These are phyloP conservation scores for Hexamita inflata DNA, from an alignment of 208 protist species.

Conservation along the genomic window DNA sequence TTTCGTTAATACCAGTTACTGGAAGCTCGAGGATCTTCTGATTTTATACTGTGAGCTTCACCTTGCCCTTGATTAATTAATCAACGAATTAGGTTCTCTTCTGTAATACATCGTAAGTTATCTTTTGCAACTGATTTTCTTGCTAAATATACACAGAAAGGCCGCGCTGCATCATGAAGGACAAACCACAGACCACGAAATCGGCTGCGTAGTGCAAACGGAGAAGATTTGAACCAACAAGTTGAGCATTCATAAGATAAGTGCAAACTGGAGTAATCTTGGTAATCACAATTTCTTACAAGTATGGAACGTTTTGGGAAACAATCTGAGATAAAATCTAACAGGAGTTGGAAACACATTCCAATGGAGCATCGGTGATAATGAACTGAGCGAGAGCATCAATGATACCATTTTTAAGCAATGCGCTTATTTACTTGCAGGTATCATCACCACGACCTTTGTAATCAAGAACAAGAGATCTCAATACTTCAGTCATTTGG, in stretches of 20 bases:
- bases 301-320: background rate
- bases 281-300: slow-evolving; percentile 6
- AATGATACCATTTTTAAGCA: background rate
- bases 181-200: slow-evolving; percentile 2
- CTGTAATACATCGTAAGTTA: too few species aligned
- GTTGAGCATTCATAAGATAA: background rate
- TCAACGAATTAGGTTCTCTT: too few species aligned
- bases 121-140: too few species aligned
- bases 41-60: background rate
- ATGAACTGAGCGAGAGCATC: background rate
- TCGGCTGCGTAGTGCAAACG: background rate
- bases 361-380: background rate
- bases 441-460: background rate
- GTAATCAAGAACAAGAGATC: background rate
- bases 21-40: background rate
- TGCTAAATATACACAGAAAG: too few species aligned
- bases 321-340: slow-evolving; percentile 2
- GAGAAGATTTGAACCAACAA: background rate
- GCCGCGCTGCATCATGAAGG: too few species aligned
- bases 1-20: slow-evolving; percentile 13
- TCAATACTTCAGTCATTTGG: background rate
- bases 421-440: background rate
- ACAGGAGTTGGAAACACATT: background rate
- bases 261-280: background rate
- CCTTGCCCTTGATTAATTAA: too few species aligned